Evolutionary conservation across 192 early-diverging fungal genomes (phyloP), one percentile per base, ranked within the genome.

Genomic region (Podila minutissima): DNA sequence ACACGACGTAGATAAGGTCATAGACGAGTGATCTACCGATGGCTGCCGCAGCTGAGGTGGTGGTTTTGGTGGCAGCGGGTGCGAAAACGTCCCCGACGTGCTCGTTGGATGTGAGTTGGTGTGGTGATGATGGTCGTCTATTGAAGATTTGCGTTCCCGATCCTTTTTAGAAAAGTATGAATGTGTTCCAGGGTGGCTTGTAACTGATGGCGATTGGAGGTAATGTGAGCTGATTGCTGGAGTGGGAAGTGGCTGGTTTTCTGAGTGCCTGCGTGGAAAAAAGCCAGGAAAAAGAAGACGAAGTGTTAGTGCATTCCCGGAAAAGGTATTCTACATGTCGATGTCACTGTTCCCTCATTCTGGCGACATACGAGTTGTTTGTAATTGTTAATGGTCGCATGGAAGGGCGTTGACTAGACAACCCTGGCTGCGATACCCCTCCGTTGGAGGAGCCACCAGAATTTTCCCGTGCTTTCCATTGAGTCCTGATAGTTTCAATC

Each of bases 1-100:
- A 12, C 53, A 55, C 17, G 55, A 46, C n/a, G 65, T 26, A 22
- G 72, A 67, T 12, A 58, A 59, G 6, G 65, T 26, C 11, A 48
- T 61, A 31, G 64, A 37, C 20, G 59, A 61, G 29, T 66, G 71
- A 31, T 73, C 71, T 7, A 53, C 41, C 1, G 71, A 81, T 9
- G 66, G 59, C 11, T 72, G 66, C 22, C 77, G 70, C 1, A 66
- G 51, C n/a, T 72, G 69, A 31, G 69, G 61, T 64, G 32, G 66
- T 17, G 77, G 77, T 46, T 81, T 81, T 35, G 77, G 77, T 19
- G 77, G 77, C 49, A 81, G 46, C 6, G 77, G 77, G 35, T 81
- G 77, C 17, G 77, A 81, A 57, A 81, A 65, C 5, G 70, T 62
- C 31, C 66, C 67, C 5, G 61, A 7, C 17, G 24, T 22, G n/a